Evolutionary conservation across 1,284 basidiomycete genomes (phyloP).

Genomic region (Schizophyllum commune): DNA sequence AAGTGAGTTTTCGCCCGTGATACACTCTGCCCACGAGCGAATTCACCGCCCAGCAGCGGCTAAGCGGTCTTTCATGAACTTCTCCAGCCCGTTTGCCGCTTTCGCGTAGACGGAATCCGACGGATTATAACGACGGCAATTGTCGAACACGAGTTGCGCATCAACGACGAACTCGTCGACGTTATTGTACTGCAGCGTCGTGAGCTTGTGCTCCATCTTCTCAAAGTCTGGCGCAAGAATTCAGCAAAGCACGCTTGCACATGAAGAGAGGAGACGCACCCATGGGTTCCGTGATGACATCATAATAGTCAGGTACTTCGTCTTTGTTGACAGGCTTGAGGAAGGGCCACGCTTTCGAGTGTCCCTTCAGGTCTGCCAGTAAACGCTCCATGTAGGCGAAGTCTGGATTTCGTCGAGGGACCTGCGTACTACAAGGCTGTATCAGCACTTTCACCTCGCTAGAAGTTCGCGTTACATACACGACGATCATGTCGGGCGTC

Average conservation of each 20-base stretch:
- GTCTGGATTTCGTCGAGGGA: conserved; percentile 47
- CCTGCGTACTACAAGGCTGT: conserved; percentile 26
- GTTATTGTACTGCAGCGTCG: conserved; percentile 70
- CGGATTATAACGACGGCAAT: conserved; percentile 88
- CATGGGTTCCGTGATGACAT: conserved; percentile 90
- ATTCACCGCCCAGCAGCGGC: conserved; percentile 10
- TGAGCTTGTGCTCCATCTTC: conserved; percentile 92
- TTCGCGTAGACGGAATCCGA: conserved; percentile 81
- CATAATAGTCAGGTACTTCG: conserved; percentile 89
- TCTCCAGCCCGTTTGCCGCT: conserved; percentile 82
- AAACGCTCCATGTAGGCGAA: conserved; percentile 75
- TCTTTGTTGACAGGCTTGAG: conserved; percentile 71
- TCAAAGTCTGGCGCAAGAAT: conserved; percentile 57
- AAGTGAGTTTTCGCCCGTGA: no score
- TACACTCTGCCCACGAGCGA: not conserved
- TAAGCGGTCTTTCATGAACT: conserved; percentile 48
- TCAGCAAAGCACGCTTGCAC: not conserved
- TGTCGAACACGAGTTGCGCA: conserved; percentile 82
- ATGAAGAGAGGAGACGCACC: conserved; percentile 42
- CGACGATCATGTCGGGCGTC: conserved; percentile 80
- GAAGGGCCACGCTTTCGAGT: conserved; percentile 88
- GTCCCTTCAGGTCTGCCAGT: conserved; percentile 75
- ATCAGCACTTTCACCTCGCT: conserved; percentile 6
- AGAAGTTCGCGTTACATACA: conserved; percentile 36
- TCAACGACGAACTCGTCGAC: conserved; percentile 79